These are phyloP conservation scores for Auricularia cornea DNA, from an alignment of 768 basidiomycete genomes.

Conservation along the genomic window DNA sequence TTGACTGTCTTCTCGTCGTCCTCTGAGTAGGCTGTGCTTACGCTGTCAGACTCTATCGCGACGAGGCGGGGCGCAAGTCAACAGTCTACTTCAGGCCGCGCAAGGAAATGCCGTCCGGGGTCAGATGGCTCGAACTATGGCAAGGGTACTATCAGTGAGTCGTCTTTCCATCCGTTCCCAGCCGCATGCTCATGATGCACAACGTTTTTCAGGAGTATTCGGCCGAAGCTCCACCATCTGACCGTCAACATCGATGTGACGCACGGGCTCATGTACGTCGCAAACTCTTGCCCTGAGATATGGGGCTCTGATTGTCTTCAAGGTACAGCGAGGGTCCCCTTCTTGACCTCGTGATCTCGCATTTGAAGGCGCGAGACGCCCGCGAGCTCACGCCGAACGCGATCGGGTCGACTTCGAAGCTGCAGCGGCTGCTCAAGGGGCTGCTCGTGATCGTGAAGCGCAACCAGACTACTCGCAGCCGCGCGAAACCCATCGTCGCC, in stretches of 20 bases:
- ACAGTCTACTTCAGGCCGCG: background rate
- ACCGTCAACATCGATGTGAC: constrained; percentile 72
- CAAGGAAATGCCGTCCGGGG: background rate
- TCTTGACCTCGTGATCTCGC: constrained; percentile 49
- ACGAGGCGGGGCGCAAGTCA: background rate
- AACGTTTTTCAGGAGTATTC: constrained; percentile 39
- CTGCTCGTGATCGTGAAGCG: constrained; percentile 34
- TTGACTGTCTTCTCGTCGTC: background rate
- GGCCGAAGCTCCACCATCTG: constrained; percentile 57
- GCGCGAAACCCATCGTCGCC: constrained; percentile 42
- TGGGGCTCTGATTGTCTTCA: no score
- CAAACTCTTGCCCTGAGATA: no score
- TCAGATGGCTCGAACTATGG: constrained; percentile 46
- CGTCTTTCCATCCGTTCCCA: background rate
- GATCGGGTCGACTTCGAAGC: constrained; percentile 29
- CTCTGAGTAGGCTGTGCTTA: no score
- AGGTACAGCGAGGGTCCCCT: constrained; percentile 53
- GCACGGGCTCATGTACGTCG: constrained; percentile 55
- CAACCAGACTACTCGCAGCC: constrained; percentile 17
- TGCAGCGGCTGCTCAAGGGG: constrained; percentile 47
- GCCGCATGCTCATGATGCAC: background rate
- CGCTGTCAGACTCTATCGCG: background rate
- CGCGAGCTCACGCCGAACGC: background rate
- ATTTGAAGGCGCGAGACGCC: constrained; percentile 27
- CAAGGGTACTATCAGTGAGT: constrained; percentile 63